Evolutionary conservation across 202 grass and related monocot species (phyloP).

Genomic region (Carex sylvatica): DNA sequence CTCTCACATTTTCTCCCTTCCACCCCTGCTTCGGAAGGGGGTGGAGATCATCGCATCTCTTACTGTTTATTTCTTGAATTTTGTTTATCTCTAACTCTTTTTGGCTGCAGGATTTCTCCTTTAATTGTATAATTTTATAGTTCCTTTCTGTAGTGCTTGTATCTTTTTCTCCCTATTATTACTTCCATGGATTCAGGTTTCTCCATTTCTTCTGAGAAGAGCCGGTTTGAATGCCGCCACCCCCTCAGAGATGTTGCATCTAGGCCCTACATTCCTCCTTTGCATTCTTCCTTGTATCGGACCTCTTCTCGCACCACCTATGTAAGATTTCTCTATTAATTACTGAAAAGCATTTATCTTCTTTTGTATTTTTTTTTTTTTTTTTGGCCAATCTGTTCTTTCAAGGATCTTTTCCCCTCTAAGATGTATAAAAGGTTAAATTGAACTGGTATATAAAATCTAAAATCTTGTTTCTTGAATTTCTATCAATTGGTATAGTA

Average conservation of each 20-base stretch:
- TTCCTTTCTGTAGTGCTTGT: background rate
- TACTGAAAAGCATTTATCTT: background rate
- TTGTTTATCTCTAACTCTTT: background rate
- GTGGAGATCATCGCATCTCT: background rate
- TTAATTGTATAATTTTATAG: too few species aligned
- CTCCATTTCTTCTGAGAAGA: constrained; percentile 56
- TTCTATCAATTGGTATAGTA: too few species aligned
- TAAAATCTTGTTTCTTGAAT: background rate
- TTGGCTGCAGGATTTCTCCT: background rate
- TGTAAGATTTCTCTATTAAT: constrained; percentile 33
- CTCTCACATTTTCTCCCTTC: background rate
- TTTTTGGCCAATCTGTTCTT: background rate
- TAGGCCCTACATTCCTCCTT: constrained; percentile 60
- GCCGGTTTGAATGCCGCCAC: constrained; percentile 28
- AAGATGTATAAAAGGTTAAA: background rate
- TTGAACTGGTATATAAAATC: background rate
- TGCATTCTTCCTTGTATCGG: constrained; percentile 44
- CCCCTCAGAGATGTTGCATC: constrained; percentile 50
- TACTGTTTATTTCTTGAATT: background rate
- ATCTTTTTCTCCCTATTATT: too few species aligned
- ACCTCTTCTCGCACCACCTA: constrained; percentile 42
- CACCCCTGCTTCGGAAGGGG: background rate
- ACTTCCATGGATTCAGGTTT: constrained; percentile 59
- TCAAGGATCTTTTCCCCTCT: background rate
- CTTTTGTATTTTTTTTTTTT: background rate